Base-by-base conservation (phyloP, 1,139 yeast species). In the Geotrichum cucujoidarum region DNA sequence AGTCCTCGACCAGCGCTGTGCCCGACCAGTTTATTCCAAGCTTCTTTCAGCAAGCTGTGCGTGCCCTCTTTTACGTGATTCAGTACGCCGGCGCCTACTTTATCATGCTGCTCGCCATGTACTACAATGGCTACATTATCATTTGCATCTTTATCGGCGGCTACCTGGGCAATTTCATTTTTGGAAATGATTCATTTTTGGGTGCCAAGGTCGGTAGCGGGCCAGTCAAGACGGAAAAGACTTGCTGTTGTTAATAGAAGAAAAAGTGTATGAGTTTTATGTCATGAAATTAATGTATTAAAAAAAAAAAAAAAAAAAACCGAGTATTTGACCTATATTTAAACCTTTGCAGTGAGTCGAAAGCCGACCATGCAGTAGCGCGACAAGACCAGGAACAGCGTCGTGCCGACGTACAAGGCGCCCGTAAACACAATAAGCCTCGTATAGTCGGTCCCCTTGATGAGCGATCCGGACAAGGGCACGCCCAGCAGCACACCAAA, bases 41-140 rank as follows among this genome's bases (percentile, higher is more conserved):
- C 7, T 55, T 75, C 1, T 40, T 65, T 10, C 80, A 79, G 55
- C 87, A 81, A 57, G 25, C 76, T 5, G 57, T 77, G 10, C 71
- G 82, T 48, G 66, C 77, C 0, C 45, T 68, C 2, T 60, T 81
- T 38, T 81, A 75, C 61, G 72, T 79, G 1, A 56, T 78, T 25
- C 81, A 80, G 60, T 78, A 83, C 77, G 83, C 83, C 1, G 72
- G 77, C 17, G 76, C 81, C 4, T 81, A 81, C 60, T 64, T 81
- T 48, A 74, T 81, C 57, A 82, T 81, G 85, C 71, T 82, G 67
- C 67, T 82, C 57, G 81, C 81, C 68, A 82, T 81, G 88, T 80
- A 80, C 68, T 81, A 78, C 67, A 81, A 81, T 57, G 88, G 88
- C 17, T 82, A 80, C 61, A 71, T 81, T 32, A 77, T 80, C 49